phyloP scores from a whole-genome alignment of 2,329 filamentous ascomycete species.

The Nothomitra cinnamomea region DNA sequence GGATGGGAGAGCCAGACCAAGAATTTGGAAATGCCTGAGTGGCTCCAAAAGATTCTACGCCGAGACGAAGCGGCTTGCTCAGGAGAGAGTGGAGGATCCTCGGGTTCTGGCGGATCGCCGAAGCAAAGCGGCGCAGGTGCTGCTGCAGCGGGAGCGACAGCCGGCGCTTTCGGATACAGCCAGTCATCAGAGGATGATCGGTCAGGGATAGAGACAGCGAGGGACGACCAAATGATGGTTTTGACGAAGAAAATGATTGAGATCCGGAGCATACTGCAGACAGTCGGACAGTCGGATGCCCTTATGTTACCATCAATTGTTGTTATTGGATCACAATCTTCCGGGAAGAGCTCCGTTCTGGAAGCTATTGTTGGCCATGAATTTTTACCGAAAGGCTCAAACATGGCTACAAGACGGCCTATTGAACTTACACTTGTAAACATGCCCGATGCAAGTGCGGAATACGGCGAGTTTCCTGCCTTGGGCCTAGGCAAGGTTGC shows the following conservation, averaged over 20 bases:
- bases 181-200: slow-evolving; percentile 47
- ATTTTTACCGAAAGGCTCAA: slow-evolving; percentile 91
- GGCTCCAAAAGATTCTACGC: slow-evolving; percentile 59
- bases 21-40: slow-evolving; percentile 52
- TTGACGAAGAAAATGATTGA: slow-evolving; percentile 99
- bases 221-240: slow-evolving; percentile 98
- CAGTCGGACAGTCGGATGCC: slow-evolving; percentile 77
- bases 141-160: slow-evolving; percentile 52
- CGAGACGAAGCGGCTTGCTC: slow-evolving; percentile 42
- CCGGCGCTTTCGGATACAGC: slow-evolving; percentile 64
- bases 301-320: slow-evolving; percentile 90
- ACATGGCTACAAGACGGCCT: slow-evolving; percentile 92
- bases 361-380: slow-evolving; percentile 97
- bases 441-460: slow-evolving; percentile 67
- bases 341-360: slow-evolving; percentile 91
- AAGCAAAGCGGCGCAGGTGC: slow-evolving; percentile 44
- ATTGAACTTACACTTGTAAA: slow-evolving; percentile 96
- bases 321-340: slow-evolving; percentile 97
- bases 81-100: slow-evolving; percentile 30
- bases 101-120: slow-evolving; percentile 20
- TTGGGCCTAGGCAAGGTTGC: slow-evolving; percentile 77
- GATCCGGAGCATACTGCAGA: slow-evolving; percentile 80
- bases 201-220: slow-evolving; percentile 47
- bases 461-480: slow-evolving; percentile 94
- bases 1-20: slow-evolving; percentile 79